These are phyloP conservation scores for Cutaneotrichosporon mucoides DNA, from an alignment of 1,284 basidiomycete species.

Conservation along the genomic window DNA sequence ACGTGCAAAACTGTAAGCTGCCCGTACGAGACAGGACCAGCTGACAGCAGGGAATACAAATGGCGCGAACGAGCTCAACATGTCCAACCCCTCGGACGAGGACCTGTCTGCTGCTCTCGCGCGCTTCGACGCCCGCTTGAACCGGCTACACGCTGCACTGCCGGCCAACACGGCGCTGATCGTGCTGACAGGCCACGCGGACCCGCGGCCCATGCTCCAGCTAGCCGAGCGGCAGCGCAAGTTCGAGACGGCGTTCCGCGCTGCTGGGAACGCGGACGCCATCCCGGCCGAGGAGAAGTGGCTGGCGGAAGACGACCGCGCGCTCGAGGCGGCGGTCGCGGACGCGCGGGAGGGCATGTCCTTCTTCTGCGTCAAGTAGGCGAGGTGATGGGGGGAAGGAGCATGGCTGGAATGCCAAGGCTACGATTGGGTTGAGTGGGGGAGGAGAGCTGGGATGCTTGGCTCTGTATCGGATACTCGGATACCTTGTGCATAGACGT, in stretches of 20 bases:
- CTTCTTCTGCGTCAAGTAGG: slow-evolving; percentile 68
- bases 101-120: slow-evolving; percentile 27
- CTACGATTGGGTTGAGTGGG: no score
- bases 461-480: no score
- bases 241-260: slow-evolving; percentile 67
- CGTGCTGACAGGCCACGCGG: slow-evolving; percentile 78
- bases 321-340: slow-evolving; percentile 71
- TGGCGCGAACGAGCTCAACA: background rate
- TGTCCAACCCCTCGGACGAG: slow-evolving; percentile 1
- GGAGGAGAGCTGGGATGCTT: no score
- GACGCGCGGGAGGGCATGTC: slow-evolving; percentile 72
- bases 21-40: background rate
- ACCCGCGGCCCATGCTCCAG: slow-evolving; percentile 70
- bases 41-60: slow-evolving; percentile 14
- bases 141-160: slow-evolving; percentile 61
- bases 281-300: slow-evolving; percentile 57
- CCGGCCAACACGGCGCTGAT: slow-evolving; percentile 74
- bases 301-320: slow-evolving; percentile 69
- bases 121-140: slow-evolving; percentile 60
- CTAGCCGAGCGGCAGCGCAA: slow-evolving; percentile 63
- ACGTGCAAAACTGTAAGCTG: slow-evolving; percentile 67
- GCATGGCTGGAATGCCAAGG: no score
- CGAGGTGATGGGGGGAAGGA: no score
- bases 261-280: slow-evolving; percentile 39
- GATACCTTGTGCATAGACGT: no score